These are phyloP conservation scores for Coemansia sp. DNA, from an alignment of 192 early-diverging fungal genomes.

Conservation along the genomic window DNA sequence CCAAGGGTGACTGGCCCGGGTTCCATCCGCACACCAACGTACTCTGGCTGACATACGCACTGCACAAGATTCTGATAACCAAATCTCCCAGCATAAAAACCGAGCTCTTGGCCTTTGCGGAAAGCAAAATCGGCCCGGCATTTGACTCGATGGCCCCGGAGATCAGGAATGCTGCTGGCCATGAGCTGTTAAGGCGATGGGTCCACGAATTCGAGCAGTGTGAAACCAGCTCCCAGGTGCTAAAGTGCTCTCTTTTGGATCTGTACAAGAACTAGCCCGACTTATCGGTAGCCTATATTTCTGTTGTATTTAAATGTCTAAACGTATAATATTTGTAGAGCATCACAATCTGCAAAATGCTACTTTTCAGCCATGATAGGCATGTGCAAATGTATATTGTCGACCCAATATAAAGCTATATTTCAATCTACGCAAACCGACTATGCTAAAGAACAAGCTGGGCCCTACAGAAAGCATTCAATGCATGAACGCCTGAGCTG, in stretches of 20 bases:
- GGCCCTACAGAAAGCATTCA: neutral
- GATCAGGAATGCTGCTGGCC: constrained; percentile 36
- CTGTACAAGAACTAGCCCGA: constrained; percentile 40
- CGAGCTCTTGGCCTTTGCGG: constrained; percentile 45
- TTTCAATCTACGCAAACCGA: neutral
- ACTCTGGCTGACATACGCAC: constrained; percentile 47
- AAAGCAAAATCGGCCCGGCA: constrained; percentile 43
- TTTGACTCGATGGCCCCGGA: constrained; percentile 24
- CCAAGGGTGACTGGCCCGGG: constrained; percentile 39
- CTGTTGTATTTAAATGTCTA: neutral
- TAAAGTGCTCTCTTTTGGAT: constrained; percentile 50
- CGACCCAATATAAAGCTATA: too few species aligned
- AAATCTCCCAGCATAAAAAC: constrained; percentile 40
- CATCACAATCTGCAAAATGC: neutral
- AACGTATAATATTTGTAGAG: neutral
- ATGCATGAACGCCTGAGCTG: constrained; percentile 32
- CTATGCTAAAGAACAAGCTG: neutral
- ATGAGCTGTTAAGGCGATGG: constrained; percentile 53
- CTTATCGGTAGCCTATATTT: neutral
- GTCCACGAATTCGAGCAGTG: constrained; percentile 53
- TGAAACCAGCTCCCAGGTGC: constrained; percentile 45
- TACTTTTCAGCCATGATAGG: too few species aligned
- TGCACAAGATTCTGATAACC: constrained; percentile 53
- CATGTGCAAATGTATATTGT: too few species aligned
- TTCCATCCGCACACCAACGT: constrained; percentile 54